Evolutionary conservation across 345 rosid genomes (phyloP).

Genomic region (Eucalyptus pauciflora): DNA sequence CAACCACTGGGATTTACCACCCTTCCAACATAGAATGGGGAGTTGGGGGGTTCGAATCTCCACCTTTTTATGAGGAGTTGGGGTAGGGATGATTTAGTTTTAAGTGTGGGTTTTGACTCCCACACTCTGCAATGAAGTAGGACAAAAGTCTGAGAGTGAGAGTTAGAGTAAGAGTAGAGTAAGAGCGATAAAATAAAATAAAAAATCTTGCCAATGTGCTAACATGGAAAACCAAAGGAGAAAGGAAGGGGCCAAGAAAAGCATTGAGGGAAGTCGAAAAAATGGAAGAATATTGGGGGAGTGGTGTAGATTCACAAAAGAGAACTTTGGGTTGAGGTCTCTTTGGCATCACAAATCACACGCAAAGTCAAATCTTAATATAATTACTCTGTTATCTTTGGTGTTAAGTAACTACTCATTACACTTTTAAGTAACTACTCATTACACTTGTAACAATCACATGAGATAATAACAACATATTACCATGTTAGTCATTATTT

Average conservation of each 20-base stretch:
- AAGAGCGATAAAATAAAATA: rapidly evolving
- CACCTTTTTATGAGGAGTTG: rapidly evolving
- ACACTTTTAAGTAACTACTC: too few species aligned
- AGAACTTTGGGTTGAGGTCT: neutral
- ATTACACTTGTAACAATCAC: rapidly evolving
- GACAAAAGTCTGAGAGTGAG: rapidly evolving
- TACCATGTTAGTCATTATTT: too few species aligned
- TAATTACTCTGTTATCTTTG: neutral
- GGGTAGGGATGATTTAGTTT: rapidly evolving
- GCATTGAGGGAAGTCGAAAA: neutral
- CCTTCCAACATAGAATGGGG: rapidly evolving
- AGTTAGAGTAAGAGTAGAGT: rapidly evolving
- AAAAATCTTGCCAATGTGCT: too few species aligned
- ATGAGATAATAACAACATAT: neutral
- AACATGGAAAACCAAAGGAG: neutral
- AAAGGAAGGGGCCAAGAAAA: neutral
- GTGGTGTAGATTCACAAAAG: neutral
- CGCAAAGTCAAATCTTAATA: neutral
- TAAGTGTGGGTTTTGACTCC: rapidly evolving
- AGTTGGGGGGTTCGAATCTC: rapidly evolving
- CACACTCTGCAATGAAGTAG: rapidly evolving
- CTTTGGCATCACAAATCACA: neutral
- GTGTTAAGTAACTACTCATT: neutral
- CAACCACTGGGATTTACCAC: too few species aligned
- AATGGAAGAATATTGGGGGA: neutral